phyloP scores from a whole-genome alignment of 2,329 filamentous ascomycete genomes.

The Trichoderma citrinoviride region DNA sequence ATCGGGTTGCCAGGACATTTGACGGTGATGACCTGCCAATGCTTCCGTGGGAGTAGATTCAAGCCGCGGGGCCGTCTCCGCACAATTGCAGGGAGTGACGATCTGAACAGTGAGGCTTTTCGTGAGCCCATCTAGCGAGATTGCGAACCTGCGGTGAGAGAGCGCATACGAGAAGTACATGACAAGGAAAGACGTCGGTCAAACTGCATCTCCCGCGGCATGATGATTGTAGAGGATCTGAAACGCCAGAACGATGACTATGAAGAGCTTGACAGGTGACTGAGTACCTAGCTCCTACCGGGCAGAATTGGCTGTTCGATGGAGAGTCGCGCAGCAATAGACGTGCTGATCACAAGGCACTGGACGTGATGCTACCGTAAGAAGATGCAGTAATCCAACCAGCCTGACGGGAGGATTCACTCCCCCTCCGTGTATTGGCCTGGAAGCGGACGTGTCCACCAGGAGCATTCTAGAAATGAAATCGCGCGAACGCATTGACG shows the following conservation, averaged over 20 bases:
- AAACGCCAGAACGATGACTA: constrained; percentile 5
- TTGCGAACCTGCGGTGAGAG: constrained; percentile 12
- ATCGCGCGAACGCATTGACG: not conserved
- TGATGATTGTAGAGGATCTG: not conserved
- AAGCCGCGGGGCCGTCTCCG: constrained; percentile 15
- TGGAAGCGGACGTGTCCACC: not conserved
- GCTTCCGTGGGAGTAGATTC: not conserved
- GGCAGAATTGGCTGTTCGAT: too few species aligned
- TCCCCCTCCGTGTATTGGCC: not conserved
- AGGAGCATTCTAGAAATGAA: too few species aligned
- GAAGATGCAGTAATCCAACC: not conserved
- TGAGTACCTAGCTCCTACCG: too few species aligned
- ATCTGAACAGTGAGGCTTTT: not conserved
- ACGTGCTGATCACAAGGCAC: not conserved
- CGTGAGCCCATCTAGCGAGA: constrained; percentile 10
- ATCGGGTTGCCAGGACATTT: not conserved
- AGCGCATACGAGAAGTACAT: not conserved
- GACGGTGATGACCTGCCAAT: not conserved
- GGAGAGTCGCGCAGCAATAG: not conserved
- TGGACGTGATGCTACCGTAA: not conserved
- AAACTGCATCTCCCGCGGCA: too few species aligned
- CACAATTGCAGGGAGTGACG: constrained; percentile 5
- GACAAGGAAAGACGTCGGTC: not conserved
- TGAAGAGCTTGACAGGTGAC: not conserved
- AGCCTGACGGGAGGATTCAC: not conserved